Evolutionary conservation across 345 rosid genomes (phyloP), one percentile per base, ranked within the genome.

Genomic region (Eucalyptus rudis): DNA sequence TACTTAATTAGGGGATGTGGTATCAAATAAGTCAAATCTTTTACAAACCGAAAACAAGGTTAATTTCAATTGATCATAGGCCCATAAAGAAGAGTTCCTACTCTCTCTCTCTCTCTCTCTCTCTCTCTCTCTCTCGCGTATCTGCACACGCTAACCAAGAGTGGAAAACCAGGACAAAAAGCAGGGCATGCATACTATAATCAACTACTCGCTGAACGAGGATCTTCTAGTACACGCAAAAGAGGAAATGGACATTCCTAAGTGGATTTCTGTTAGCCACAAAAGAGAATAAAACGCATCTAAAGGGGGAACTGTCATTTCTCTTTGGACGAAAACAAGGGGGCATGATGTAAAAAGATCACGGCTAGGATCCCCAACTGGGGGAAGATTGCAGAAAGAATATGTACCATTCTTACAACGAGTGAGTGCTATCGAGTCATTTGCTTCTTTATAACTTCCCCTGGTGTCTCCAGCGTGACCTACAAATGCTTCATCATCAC

Each of bases 281-380:
- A 24, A 15, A 86, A 52, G 40, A 15, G 56, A 86, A 49, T 13
- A 49, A 49, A 86, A 86, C 33, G 49, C 50, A 81, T 90, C 88
- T 90, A 89, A 90, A 86, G 52, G 87, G 80, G 90, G 49, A 91
- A 91, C 91, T 56, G 80, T 88, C 90, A 87, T 93, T 93, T 94
- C 92, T 92, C 15, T 86, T 10, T 12, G 56, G 11, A 86, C 44
- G 90, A 93, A 92, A 91, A 93, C 90, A 93, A 89, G 90, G 90
- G 89, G 49, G 49, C 94, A 91, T 92, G 91, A 93, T 92, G 94
- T 94, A 92, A 86, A 54, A 95, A 92, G 94, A 94, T 90, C 93
- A 47, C 86, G 89, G 92, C 89, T 5, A 56, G 49, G 16, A 86
- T 33, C 49, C 87, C 56, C 11, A 49, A 16, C 40, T 22, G 58